Conservation (phyloP, 2,329 filamentous ascomycete species). For the Cladophialophora chaetospira region DNA sequence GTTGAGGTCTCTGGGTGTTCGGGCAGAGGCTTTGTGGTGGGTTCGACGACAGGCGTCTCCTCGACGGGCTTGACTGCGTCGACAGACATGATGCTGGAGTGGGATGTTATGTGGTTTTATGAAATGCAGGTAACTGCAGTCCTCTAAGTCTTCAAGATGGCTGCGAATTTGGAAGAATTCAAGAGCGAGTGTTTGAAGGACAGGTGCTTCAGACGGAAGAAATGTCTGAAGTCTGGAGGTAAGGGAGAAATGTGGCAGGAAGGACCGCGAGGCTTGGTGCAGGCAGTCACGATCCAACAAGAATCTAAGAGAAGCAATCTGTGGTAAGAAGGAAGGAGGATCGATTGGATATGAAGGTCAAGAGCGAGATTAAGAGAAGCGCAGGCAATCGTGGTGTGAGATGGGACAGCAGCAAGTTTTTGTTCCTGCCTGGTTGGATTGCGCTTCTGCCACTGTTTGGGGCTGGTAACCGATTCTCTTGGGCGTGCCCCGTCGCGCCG, state of each 20-base stretch:
- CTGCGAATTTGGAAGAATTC: constrained; percentile 36
- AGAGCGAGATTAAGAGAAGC: constrained; percentile 19
- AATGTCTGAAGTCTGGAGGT: constrained; percentile 20
- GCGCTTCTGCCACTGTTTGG: constrained; percentile 8
- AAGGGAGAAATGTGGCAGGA: constrained; percentile 30
- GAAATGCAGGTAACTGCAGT: constrained; percentile 33
- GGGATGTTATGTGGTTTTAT: constrained; percentile 24
- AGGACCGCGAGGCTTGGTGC: constrained; percentile 18
- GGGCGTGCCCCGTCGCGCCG: constrained; percentile 10
- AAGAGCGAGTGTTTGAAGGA: constrained; percentile 5
- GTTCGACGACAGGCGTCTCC: constrained; percentile 50
- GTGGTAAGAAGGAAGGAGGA: constrained; percentile 2
- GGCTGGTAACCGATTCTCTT: constrained; percentile 7
- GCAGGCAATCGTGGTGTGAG: constrained; percentile 13
- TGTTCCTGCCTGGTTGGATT: constrained; percentile 6
- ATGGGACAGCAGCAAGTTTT: constrained; percentile 18
- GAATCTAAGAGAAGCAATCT: constrained; percentile 15
- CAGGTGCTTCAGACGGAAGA: constrained; percentile 24
- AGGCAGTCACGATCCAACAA: constrained; percentile 27
- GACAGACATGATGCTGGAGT: constrained; percentile 66
- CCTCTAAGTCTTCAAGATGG: constrained; percentile 40
- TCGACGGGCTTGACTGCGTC: constrained; percentile 67
- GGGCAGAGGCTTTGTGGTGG: constrained; percentile 38
- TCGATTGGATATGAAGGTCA: constrained; percentile 12
- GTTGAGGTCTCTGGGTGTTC: constrained; percentile 37